A percentile compares a stretch with the other conserved stretches of the same genome.
Evolutionary conservation across 768 basidiomycete genomes (phyloP).

Genomic region (Xanthoconium stramineum): DNA sequence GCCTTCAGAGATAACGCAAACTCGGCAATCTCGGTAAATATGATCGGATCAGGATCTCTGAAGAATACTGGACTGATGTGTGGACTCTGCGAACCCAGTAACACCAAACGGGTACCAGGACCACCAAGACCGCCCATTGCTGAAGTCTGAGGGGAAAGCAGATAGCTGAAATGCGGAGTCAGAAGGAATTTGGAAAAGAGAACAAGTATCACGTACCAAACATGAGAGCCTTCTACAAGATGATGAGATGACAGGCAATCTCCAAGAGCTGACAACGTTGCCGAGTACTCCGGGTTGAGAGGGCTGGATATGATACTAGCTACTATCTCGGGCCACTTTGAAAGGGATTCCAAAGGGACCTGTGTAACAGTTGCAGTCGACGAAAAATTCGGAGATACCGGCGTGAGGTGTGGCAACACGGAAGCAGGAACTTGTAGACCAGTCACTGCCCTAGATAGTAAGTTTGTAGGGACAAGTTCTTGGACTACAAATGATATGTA

Average conservation of each 20-base stretch:
- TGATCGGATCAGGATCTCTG: conserved; percentile 70
- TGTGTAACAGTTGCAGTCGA: conserved; percentile 39
- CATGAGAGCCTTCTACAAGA: conserved; percentile 84
- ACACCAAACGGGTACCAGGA: conserved; percentile 61
- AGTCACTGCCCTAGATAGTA: conserved; percentile 40
- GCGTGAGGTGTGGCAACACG: conserved; percentile 41
- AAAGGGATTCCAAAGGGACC: conserved; percentile 61
- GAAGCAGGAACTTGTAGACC: conserved; percentile 39
- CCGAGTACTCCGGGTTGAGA: conserved; percentile 62
- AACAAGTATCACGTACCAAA: conserved; percentile 55
- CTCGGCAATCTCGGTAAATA: conserved; percentile 89
- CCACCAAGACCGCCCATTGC: conserved; percentile 68
- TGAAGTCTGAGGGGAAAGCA: conserved; percentile 82
- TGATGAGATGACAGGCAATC: conserved; percentile 72
- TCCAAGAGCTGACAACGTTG: conserved; percentile 79
- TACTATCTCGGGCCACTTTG: conserved; percentile 81
- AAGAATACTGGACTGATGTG: conserved; percentile 46
- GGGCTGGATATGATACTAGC: conserved; percentile 80
- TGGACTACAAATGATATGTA: conserved; percentile 49
- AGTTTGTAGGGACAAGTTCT: conserved; percentile 61
- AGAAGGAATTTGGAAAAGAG: neutral
- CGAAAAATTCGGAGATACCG: conserved; percentile 63
- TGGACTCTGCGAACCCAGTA: conserved; percentile 71
- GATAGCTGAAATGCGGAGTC: conserved; percentile 51
- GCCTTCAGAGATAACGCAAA: conserved; percentile 81